Evolutionary conservation across 2,329 filamentous ascomycete genomes (phyloP), one percentile per base, ranked within the genome.

Genomic region (Aspergillus novofumigatus): DNA sequence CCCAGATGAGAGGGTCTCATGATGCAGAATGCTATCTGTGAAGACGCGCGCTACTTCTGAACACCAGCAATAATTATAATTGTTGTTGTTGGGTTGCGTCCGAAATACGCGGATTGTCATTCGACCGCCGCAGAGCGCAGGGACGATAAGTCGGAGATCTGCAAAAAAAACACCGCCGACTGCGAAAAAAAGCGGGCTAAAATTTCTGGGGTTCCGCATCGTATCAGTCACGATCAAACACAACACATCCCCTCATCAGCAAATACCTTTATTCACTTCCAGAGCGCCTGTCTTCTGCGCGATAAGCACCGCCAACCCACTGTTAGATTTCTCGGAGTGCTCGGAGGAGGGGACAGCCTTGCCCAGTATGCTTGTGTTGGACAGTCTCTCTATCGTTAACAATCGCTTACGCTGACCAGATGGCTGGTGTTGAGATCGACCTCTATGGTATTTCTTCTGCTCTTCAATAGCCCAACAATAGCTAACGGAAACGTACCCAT

Each of bases 381-480:
- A 44, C 35, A 38, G 25, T 56, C 4, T 49, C 23, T 23, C 10
- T 32, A 14, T 21, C 58, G 57, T 64, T 70, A 59, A 72, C 59
- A n/a, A 49, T 23, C 21, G 21, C 44, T 47, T 25, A 47, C 44
- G 38, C 38, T 54, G 23, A 45, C 53, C 20, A 55, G 75, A 73
- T 76, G 75, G 65, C 68, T 56, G 50, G 60, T 49, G 65, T 59
- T 29, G 76, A 78, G 62, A 71, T 83, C 57, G 84, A 87, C 74
- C 84, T 87, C 72, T 87, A 87, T 65, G 82, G 85, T 86, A 75
- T 65, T 77, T 63, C 49, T 23, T 1, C 41, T 45, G 7, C 5
- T 47, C 32, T 29, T 52, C 23, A 44, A 10, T 20, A 3, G n/a
- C 2, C 14, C 47, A 44, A 9, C 3, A 11, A 7, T 17, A 26